A percentile compares a stretch with the other conserved stretches of the same genome.
Evolutionary conservation across 2,329 filamentous ascomycete species (phyloP).

Genomic region (Curvularia verruculosa): DNA sequence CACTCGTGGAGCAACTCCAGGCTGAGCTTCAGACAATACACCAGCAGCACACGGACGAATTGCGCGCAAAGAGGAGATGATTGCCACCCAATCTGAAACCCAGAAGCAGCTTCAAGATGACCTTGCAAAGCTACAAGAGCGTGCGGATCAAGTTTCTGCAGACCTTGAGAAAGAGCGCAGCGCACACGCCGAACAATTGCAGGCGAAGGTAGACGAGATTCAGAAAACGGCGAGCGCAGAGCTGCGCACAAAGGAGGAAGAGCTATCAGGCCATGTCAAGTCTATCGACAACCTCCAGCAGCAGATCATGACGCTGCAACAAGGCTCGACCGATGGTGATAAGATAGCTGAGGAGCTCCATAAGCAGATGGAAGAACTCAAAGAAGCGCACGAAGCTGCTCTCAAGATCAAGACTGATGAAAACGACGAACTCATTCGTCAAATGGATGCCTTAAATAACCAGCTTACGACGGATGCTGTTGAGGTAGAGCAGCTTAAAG

Average conservation of each 20-base stretch:
- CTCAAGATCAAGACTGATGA: slow-evolving; percentile 39
- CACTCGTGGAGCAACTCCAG: slow-evolving; percentile 42
- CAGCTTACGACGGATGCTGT: slow-evolving; percentile 40
- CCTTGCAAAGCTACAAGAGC: slow-evolving; percentile 35
- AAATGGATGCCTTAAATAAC: slow-evolving; percentile 44
- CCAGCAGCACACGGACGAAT: slow-evolving; percentile 43
- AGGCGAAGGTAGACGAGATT: slow-evolving; percentile 38
- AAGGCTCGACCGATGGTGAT: slow-evolving; percentile 43
- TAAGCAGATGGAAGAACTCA: slow-evolving; percentile 41
- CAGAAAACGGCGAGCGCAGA: slow-evolving; percentile 33
- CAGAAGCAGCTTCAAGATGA: slow-evolving; percentile 37
- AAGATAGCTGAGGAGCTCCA: slow-evolving; percentile 40
- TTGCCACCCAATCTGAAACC: slow-evolving; percentile 32
- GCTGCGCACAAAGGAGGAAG: slow-evolving; percentile 35
- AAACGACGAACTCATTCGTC: slow-evolving; percentile 42
- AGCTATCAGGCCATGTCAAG: slow-evolving; percentile 38
- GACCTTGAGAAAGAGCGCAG: slow-evolving; percentile 40
- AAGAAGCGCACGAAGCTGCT: slow-evolving; percentile 38
- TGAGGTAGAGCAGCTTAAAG: slow-evolving; percentile 35
- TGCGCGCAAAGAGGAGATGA: slow-evolving; percentile 40
- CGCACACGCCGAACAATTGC: slow-evolving; percentile 33
- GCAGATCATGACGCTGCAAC: slow-evolving; percentile 41
- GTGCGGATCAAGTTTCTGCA: slow-evolving; percentile 35
- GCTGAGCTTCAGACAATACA: slow-evolving; percentile 36
- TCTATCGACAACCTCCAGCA: slow-evolving; percentile 43